Base-by-base conservation (phyloP, 75 land plant genomes). In the Pinus tabuliformis region DNA sequence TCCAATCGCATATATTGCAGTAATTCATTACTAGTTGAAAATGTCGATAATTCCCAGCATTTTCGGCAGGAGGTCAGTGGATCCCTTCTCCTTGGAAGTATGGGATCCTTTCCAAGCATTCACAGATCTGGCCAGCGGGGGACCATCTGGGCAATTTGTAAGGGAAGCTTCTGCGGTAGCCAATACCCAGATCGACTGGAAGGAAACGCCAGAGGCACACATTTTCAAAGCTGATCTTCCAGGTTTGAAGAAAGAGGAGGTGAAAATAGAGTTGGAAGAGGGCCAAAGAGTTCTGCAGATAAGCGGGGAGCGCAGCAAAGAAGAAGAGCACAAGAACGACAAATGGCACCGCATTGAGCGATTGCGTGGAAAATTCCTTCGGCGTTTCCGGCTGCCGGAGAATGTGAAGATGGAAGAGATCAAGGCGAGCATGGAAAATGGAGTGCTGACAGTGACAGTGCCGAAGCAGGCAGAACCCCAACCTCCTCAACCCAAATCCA, bases 201-300 rank as follows among this genome's bases (percentile, higher is more conserved):
- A 80, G 75, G 89, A 83, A 80, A 86, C 86, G 3, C 81, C 81
- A 54, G 86, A 83, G 17, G 81, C 78, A 8, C 89, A 86, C 54
- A 74, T 86, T 6, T 86, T 83, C 83, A 78, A 86, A 36, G 89
- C 83, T 20, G 86, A 86, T 37, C 85, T 86, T 18, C 85, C 86
- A 28, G 86, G 86, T 59, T 13, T 42, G 72, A 78, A 58, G 79
- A 75, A 61, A 28, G 22, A 78, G 21, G 78, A 60, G 74, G 59
- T 73, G 71, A 82, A 79, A 76, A 85, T 83, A 68, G 68, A 82
- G 78, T 64, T 82, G 52, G 85, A 79, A 20, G 85, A 77, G 2
- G 76, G 59, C 6, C 81, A 74, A 59, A 70, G 63, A 20, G 58
- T 83, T 30, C 86, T 86, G 0, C 58, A 73, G 24, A 86, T 86